Percentiles rank a stretch among this genome's conserved stretches.
These are phyloP conservation scores for Ensete glaucum DNA, from an alignment of 176 grass and related monocot species.

Conservation along the genomic window DNA sequence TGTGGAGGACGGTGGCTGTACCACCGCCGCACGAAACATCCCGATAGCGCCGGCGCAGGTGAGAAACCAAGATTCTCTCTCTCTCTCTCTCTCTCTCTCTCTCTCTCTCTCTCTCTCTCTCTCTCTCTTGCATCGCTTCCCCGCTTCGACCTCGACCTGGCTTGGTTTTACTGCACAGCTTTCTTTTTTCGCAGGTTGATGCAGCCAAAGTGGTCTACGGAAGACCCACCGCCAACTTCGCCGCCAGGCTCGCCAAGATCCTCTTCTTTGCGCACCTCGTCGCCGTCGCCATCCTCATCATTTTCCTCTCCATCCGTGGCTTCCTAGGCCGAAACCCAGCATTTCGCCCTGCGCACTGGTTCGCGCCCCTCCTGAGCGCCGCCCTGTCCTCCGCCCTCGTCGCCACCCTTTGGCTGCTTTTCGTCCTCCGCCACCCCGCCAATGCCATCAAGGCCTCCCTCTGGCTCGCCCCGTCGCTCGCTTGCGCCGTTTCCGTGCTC, in stretches of 20 bases:
- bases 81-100: too few relatives aligned
- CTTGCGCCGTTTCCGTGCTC: conserved; percentile 42
- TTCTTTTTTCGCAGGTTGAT: conserved; percentile 3
- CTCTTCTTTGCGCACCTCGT: conserved; percentile 64
- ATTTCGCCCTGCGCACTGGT: conserved; percentile 40
- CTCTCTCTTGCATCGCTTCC: too few relatives aligned
- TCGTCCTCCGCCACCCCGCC: conserved; percentile 40
- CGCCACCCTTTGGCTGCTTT: conserved; percentile 40
- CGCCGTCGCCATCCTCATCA: conserved; percentile 45
- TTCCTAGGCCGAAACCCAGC: conserved; percentile 38
- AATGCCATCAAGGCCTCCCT: conserved; percentile 62
- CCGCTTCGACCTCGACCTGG: too few relatives aligned
- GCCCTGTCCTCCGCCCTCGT: conserved; percentile 39
- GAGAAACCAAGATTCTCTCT: too few relatives aligned
- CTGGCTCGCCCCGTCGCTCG: conserved; percentile 54
- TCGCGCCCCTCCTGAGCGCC: conserved; percentile 26
- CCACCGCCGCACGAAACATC: too few relatives aligned
- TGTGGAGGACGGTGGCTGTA: too few relatives aligned
- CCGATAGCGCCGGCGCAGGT: too few relatives aligned
- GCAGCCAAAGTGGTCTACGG: background rate
- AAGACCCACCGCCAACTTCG: conserved; percentile 23
- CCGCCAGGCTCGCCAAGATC: conserved; percentile 34
- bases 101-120: too few relatives aligned
- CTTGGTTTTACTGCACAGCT: too few relatives aligned
- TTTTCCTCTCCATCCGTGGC: conserved; percentile 50